Conservation (phyloP, 441 rosid genomes). For the Populus hybrid region DNA sequence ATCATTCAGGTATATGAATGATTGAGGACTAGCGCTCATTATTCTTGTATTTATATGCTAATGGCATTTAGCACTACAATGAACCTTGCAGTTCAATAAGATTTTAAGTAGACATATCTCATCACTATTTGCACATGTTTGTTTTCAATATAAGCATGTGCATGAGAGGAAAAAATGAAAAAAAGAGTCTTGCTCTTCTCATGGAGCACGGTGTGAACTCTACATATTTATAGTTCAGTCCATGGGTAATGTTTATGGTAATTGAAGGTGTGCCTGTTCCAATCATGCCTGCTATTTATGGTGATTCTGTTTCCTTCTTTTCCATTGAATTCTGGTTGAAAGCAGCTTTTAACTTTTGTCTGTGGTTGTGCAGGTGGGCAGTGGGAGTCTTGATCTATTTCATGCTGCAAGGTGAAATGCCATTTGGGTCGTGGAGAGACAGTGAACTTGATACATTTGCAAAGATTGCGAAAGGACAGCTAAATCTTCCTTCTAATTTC, state of each 20-base stretch:
- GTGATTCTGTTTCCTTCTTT: neutral
- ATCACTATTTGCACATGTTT: neutral
- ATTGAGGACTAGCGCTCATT: neutral
- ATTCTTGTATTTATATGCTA: neutral
- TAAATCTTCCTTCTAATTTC: constrained; percentile 52
- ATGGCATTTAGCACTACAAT: neutral
- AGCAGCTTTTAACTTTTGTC: neutral
- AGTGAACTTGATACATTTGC: constrained; percentile 72
- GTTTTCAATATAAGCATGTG: neutral
- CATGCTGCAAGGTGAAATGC: constrained; percentile 84
- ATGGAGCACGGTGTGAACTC: neutral
- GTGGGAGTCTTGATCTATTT: constrained; percentile 78
- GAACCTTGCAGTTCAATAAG: neutral
- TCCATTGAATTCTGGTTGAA: neutral
- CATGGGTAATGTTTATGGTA: neutral
- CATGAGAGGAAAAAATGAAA: neutral
- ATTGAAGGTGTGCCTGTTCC: neutral
- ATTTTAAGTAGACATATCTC: neutral
- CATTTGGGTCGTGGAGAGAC: constrained; percentile 92
- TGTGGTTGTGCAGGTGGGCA: constrained; percentile 73
- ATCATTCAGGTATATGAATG: neutral
- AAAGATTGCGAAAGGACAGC: constrained; percentile 78
- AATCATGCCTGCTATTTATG: neutral
- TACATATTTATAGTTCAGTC: neutral
- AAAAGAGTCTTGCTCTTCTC: neutral